These are phyloP conservation scores for Tardiomyces digboiensis DNA, from an alignment of 1,139 yeast species.

Conservation along the genomic window DNA sequence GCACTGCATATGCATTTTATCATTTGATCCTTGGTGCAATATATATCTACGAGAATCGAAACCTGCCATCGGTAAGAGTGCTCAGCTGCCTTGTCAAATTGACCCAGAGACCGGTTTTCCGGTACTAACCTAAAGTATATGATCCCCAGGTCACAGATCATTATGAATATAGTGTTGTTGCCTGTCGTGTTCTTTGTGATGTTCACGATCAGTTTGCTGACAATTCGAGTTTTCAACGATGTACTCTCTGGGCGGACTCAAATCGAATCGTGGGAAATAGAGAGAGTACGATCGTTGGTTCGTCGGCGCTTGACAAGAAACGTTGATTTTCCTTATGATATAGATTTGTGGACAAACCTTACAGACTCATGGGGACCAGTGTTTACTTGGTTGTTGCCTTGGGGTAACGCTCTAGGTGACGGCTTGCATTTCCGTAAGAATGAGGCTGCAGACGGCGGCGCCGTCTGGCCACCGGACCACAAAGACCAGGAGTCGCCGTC, in stretches of 20 bases:
- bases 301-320: conserved; percentile 23
- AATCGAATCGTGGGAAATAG: conserved; percentile 90
- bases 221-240: conserved; percentile 51
- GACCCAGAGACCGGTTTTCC: too few species aligned
- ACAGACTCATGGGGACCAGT: conserved; percentile 45
- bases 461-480: conserved; percentile 80
- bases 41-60: conserved; percentile 41
- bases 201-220: conserved; percentile 46
- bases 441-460: conserved; percentile 44
- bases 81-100: too few species aligned
- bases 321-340: conserved; percentile 73
- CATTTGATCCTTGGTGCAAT: conserved; percentile 35
- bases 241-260: conserved; percentile 71
- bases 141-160: conserved; percentile 42
- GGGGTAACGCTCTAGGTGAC: conserved; percentile 31
- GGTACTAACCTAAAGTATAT: too few species aligned
- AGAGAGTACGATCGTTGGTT: conserved; percentile 62
- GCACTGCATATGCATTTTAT: conserved; percentile 41
- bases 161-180: conserved; percentile 44
- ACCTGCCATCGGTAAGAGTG: conserved; percentile 36
- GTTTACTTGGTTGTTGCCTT: conserved; percentile 22
- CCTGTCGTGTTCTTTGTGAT: conserved; percentile 53
- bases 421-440: conserved; percentile 46
- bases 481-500: conserved; percentile 34
- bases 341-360: conserved; percentile 46